Conservation (phyloP, 768 basidiomycete genomes). For the Suillus cothurnatus region DNA sequence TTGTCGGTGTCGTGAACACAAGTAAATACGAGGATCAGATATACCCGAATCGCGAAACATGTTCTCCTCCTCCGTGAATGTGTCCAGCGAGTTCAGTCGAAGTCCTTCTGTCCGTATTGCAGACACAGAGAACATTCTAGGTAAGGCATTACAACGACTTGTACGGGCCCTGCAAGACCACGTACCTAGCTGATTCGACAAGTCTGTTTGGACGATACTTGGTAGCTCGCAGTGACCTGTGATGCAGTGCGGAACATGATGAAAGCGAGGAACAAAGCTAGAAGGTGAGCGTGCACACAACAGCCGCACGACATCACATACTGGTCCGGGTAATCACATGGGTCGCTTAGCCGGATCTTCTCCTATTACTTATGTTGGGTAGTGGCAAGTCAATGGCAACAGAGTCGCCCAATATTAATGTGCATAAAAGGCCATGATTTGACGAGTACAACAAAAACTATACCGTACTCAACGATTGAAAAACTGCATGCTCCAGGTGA, state of each 20-base stretch:
- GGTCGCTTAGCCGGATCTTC: neutral
- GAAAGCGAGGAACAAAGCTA: slow-evolving; percentile 3
- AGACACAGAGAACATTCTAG: slow-evolving; percentile 30
- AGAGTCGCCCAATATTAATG: neutral
- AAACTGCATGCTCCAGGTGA: slow-evolving; percentile 5
- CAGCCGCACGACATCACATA: neutral
- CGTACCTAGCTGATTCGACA: neutral
- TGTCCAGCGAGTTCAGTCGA: slow-evolving; percentile 65
- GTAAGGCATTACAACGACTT: neutral
- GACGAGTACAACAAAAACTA: neutral
- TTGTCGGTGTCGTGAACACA: slow-evolving; percentile 3
- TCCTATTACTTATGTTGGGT: neutral
- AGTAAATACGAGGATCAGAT: slow-evolving; percentile 21
- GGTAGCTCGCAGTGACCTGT: slow-evolving; percentile 18
- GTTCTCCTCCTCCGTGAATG: slow-evolving; percentile 91
- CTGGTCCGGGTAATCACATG: neutral
- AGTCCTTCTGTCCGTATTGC: slow-evolving; percentile 27
- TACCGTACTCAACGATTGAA: slow-evolving; percentile 6
- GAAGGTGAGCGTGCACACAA: neutral
- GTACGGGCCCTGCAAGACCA: neutral
- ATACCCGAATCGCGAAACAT: slow-evolving; percentile 91
- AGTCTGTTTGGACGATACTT: slow-evolving; percentile 3
- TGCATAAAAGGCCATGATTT: slow-evolving; percentile 3
- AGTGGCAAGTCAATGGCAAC: neutral
- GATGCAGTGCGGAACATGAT: slow-evolving; percentile 28